A percentile compares a stretch with the other conserved stretches of the same genome.
Conservation (phyloP, 1,284 basidiomycete genomes). For the Calocybe gambosa region DNA sequence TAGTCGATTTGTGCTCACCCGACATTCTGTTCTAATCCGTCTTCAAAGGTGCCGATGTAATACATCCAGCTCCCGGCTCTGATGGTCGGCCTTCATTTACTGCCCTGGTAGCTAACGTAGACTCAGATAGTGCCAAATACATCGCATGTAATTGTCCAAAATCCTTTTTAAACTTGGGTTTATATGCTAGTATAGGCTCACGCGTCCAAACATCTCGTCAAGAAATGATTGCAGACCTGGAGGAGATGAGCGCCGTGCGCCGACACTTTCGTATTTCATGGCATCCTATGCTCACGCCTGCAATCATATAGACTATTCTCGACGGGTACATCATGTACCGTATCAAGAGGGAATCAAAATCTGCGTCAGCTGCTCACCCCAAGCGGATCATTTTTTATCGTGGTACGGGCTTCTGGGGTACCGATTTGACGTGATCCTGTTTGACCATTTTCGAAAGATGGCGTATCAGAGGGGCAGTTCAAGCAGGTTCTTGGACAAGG, state of each 20-base stretch:
- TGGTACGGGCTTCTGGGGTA: constrained; percentile 34
- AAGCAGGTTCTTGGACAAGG: constrained; percentile 58
- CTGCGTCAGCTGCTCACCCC: constrained; percentile 35
- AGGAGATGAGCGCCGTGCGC: constrained; percentile 51
- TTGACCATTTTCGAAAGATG: constrained; percentile 37
- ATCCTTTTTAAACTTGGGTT: background rate
- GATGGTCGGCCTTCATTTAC: constrained; percentile 71
- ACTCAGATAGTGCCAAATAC: constrained; percentile 55
- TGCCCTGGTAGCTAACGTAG: constrained; percentile 68
- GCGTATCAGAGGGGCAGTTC: constrained; percentile 79
- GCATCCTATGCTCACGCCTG: constrained; percentile 2
- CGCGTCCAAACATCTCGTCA: constrained; percentile 61
- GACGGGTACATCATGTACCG: constrained; percentile 53
- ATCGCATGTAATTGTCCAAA: constrained; percentile 36
- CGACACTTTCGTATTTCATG: background rate
- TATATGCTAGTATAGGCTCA: constrained; percentile 31
- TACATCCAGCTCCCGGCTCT: constrained; percentile 71
- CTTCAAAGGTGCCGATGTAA: constrained; percentile 61
- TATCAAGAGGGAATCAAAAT: constrained; percentile 44
- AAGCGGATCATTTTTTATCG: constrained; percentile 71
- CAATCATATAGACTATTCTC: constrained; percentile 37
- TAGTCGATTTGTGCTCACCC: constrained; percentile 18
- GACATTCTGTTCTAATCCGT: background rate
- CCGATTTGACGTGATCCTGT: background rate
- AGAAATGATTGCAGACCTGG: constrained; percentile 70